Evolutionary conservation across 2,329 filamentous ascomycete genomes (phyloP), one percentile per base, ranked within the genome.

Genomic region (Dothideomycetes sp.): DNA sequence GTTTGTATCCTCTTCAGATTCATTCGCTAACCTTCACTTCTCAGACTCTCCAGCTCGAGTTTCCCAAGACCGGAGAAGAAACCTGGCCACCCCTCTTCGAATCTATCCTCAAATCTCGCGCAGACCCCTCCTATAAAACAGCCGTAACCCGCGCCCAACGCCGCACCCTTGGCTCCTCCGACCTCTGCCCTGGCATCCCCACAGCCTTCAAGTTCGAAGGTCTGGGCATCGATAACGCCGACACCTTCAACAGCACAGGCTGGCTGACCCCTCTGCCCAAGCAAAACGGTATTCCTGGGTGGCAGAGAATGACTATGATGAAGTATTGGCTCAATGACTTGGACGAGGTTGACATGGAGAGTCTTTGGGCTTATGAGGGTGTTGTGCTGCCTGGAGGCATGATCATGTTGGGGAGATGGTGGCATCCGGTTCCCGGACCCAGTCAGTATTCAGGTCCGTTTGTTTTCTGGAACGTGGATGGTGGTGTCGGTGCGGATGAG

Each of bases 231-330:
- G 63, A 68, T 23, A 47, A 55, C 5, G 54, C 40, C 12, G 40
- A 55, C 32, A 29, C 41, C 23, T 65, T 64, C 51, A 41, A 48
- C 19, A 53, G 54, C 18, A 47, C 58, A 3, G 72, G 72, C 31
- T 71, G 67, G 58, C 54, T 76, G 15, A 71, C 73, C 47, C 55
- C 64, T 0, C 53, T 76, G 1, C 67, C 67, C 1, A 49, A 57
- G 2, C 72, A 76, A 47, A 45, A 61, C 12, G 63, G 60, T 1
- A 67, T 76, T 10, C 63, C 65, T 0, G 73, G 73, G 15, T 76
- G 68, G 60, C 68, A 73, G 55, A 64, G 71, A 22, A 57, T 76
- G 41, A 69, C 64, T 0, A 68, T 76, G 58, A 69, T 75, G 63
- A 73, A 71, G 52, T 69, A 70, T 47, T 68, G 62, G 46, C 38